phyloP scores from a whole-genome alignment of 108 stramenopile genomes.

The Conticribra weissflogii region DNA sequence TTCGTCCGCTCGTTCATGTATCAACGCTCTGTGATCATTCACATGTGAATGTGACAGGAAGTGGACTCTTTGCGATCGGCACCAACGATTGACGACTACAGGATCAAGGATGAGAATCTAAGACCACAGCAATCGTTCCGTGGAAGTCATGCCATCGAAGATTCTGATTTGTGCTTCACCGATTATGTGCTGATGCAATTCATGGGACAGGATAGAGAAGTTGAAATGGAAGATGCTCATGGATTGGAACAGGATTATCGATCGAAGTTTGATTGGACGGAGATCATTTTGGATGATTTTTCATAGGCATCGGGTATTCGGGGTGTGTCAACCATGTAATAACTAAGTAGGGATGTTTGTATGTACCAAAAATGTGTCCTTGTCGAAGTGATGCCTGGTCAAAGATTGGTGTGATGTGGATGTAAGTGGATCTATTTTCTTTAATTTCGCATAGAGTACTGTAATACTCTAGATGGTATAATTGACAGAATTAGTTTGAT shows the following conservation, averaged over 20 bases:
- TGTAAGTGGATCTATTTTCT: too few relatives aligned
- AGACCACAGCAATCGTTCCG: neutral
- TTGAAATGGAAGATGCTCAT: neutral
- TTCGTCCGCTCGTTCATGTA: too few relatives aligned
- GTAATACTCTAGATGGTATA: too few relatives aligned
- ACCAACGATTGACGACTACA: neutral
- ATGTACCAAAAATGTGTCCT: too few relatives aligned
- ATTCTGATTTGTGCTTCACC: constrained; percentile 22
- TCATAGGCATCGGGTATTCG: too few relatives aligned
- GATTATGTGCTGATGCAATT: constrained; percentile 33
- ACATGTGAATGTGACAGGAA: neutral
- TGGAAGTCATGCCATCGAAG: constrained; percentile 13
- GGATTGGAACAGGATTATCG: constrained; percentile 18
- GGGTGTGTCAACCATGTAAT: too few relatives aligned
- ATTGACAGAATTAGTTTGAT: too few relatives aligned
- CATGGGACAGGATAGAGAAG: constrained; percentile 6
- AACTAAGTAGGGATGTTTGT: too few relatives aligned
- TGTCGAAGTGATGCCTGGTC: too few relatives aligned
- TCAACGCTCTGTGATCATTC: neutral
- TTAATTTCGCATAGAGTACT: too few relatives aligned
- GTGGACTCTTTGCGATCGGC: neutral
- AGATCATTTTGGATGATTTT: constrained; percentile 44
- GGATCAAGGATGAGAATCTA: neutral
- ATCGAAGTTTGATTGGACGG: constrained; percentile 26
- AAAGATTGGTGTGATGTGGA: too few relatives aligned